Evolutionary conservation across 345 rosid species (phyloP).

Genomic region (Clausena lansium): DNA sequence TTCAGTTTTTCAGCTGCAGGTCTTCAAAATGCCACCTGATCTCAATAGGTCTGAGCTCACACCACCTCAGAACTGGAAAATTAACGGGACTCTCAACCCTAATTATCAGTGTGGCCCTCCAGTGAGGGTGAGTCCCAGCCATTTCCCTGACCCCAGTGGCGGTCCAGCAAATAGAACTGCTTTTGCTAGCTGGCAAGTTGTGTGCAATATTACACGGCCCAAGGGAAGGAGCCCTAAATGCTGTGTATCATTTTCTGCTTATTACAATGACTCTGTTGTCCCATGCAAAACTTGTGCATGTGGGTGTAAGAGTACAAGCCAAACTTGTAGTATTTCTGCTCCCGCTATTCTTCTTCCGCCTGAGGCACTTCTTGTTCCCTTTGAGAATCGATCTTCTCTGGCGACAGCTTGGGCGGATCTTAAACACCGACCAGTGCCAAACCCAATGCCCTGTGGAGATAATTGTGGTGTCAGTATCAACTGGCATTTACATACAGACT

Average conservation of each 20-base stretch:
- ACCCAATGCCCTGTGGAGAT: slow-evolving; percentile 85
- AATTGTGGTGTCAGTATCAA: slow-evolving; percentile 92
- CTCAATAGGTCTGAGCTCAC: slow-evolving; percentile 63
- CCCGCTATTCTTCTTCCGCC: slow-evolving; percentile 80
- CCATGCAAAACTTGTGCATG: slow-evolving; percentile 92
- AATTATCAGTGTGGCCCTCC: slow-evolving; percentile 86
- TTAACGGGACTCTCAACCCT: slow-evolving; percentile 80
- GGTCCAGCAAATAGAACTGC: slow-evolving; percentile 59
- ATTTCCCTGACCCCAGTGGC: slow-evolving; percentile 70
- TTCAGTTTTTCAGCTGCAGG: slow-evolving; percentile 82
- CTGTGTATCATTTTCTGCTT: slow-evolving; percentile 92
- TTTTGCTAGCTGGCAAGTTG: slow-evolving; percentile 93
- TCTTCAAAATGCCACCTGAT: slow-evolving; percentile 88
- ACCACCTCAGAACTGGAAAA: slow-evolving; percentile 86
- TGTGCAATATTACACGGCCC: slow-evolving; percentile 84
- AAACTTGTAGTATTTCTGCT: slow-evolving; percentile 64
- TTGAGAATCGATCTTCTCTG: slow-evolving; percentile 70
- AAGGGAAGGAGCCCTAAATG: slow-evolving; percentile 66
- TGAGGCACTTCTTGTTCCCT: slow-evolving; percentile 79
- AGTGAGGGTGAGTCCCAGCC: slow-evolving; percentile 72
- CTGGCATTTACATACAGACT: slow-evolving; percentile 83
- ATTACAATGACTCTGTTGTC: slow-evolving; percentile 80
- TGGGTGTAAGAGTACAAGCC: slow-evolving; percentile 58
- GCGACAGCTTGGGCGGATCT: slow-evolving; percentile 64
- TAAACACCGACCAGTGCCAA: slow-evolving; percentile 56